Conservation (phyloP, 768 basidiomycete genomes). For the Mycena pura region DNA sequence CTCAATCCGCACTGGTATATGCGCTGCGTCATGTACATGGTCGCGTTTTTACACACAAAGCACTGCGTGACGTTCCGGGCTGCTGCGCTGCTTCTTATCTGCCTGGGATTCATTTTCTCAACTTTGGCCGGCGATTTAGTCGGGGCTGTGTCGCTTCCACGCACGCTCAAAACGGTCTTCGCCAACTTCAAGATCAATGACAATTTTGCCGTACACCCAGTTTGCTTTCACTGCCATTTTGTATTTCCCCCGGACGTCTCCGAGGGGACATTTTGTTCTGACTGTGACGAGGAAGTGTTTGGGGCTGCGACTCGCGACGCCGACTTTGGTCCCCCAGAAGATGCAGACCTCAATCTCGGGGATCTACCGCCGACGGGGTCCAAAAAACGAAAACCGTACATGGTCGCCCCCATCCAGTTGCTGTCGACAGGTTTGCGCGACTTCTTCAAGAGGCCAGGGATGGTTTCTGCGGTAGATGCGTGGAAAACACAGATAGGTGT, state of each 20-base stretch:
- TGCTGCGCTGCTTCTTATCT: neutral
- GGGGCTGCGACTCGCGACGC: neutral
- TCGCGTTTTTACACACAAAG: neutral
- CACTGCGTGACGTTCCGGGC: neutral
- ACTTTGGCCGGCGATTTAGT: neutral
- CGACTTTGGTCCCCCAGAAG: neutral
- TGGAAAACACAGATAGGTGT: neutral
- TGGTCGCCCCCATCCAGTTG: slow-evolving; percentile 24
- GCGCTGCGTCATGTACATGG: neutral
- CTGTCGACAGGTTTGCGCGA: slow-evolving; percentile 17
- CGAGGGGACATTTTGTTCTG: too few species aligned
- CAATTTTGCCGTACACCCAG: neutral
- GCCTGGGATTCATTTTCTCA: neutral
- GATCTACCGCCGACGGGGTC: neutral
- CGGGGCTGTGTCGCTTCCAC: neutral
- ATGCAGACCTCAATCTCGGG: neutral
- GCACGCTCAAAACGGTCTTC: neutral
- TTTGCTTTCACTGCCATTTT: neutral
- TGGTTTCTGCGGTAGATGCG: slow-evolving; percentile 1
- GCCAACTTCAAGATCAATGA: neutral
- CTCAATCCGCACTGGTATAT: neutral
- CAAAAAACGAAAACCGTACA: neutral
- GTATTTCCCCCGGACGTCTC: neutral
- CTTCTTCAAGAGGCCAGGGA: slow-evolving; percentile 15
- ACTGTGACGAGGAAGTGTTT: neutral